phyloP scores from a whole-genome alignment of 768 basidiomycete genomes.

The Tephrocybe rancida region DNA sequence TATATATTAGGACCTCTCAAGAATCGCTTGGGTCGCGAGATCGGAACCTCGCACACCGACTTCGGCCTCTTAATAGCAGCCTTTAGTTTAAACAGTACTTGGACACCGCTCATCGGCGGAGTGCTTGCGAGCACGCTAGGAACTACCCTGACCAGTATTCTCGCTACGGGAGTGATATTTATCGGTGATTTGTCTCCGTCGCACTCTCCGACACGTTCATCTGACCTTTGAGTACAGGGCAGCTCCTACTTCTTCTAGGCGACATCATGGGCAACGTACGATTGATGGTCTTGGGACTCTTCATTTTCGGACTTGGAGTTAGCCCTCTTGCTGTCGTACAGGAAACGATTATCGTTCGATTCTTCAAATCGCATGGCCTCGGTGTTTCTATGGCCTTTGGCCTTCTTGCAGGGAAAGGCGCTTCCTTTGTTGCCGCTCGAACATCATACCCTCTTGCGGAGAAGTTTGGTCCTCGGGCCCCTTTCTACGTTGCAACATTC shows the following conservation, averaged over 20 bases:
- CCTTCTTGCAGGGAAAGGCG: conserved; percentile 77
- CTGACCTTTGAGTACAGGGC: conserved; percentile 41
- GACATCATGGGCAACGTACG: conserved; percentile 61
- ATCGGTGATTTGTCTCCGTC: conserved; percentile 37
- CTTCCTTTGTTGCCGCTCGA: conserved; percentile 75
- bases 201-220: background rate
- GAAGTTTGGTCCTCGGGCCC: conserved; percentile 65
- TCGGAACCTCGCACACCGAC: conserved; percentile 76
- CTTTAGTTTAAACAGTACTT: conserved; percentile 69
- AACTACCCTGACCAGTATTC: conserved; percentile 69
- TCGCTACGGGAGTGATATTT: conserved; percentile 76
- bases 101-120: conserved; percentile 80
- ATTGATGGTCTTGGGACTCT: conserved; percentile 74
- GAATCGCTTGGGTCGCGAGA: conserved; percentile 64
- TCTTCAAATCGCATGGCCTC: conserved; percentile 75
- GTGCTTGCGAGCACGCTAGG: conserved; percentile 70
- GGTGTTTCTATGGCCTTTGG: conserved; percentile 83
- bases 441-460: conserved; percentile 79
- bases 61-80: conserved; percentile 80
- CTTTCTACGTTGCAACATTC: conserved; percentile 69
- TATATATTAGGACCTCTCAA: conserved; percentile 83
- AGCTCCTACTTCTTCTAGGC: conserved; percentile 67
- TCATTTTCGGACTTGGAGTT: conserved; percentile 78
- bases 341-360: conserved; percentile 83
- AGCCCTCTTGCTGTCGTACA: conserved; percentile 83